A percentile compares a stretch with the other conserved stretches of the same genome.
phyloP scores from a whole-genome alignment of 352 stramenopile genomes.

The Blastocystis sp. region DNA sequence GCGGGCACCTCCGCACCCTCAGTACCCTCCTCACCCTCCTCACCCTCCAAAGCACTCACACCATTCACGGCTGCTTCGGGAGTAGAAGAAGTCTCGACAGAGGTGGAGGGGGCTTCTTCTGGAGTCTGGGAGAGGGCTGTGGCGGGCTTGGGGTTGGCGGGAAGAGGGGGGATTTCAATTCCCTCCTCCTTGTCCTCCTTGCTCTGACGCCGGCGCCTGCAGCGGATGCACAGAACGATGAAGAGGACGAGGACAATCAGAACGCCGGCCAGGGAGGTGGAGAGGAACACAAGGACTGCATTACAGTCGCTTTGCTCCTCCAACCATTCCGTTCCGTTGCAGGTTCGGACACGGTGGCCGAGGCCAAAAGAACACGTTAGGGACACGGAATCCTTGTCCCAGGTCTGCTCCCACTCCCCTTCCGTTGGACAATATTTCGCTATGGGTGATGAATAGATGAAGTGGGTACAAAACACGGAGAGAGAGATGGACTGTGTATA shows the following conservation, averaged over 20 bases:
- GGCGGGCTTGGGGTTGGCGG: not conserved
- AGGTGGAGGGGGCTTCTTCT: no score
- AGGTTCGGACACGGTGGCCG: slow-evolving; percentile 15
- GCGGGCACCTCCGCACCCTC: not conserved
- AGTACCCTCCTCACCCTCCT: not conserved
- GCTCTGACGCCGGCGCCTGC: not conserved
- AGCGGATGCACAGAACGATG: not conserved
- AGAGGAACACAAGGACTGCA: slow-evolving; percentile 14
- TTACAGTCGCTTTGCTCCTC: slow-evolving; percentile 7
- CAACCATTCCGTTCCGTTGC: not conserved
- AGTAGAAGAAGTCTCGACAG: no score
- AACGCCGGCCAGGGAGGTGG: not conserved
- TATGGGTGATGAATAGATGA: not conserved
- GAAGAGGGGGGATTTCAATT: not conserved
- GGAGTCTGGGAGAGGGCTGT: no score
- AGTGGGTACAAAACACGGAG: slow-evolving; percentile 26
- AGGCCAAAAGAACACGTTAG: slow-evolving; percentile 34
- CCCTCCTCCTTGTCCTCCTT: not conserved
- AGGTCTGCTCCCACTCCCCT: slow-evolving; percentile 48
- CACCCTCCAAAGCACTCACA: not conserved
- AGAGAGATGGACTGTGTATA: slow-evolving; percentile 13
- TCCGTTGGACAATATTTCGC: slow-evolving; percentile 4
- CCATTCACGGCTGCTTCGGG: no score
- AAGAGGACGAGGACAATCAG: slow-evolving; percentile 35
- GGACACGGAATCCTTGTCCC: not conserved